Evolutionary conservation across 2,329 filamentous ascomycete genomes (phyloP).

Genomic region (Drechslerella coelobrocha): DNA sequence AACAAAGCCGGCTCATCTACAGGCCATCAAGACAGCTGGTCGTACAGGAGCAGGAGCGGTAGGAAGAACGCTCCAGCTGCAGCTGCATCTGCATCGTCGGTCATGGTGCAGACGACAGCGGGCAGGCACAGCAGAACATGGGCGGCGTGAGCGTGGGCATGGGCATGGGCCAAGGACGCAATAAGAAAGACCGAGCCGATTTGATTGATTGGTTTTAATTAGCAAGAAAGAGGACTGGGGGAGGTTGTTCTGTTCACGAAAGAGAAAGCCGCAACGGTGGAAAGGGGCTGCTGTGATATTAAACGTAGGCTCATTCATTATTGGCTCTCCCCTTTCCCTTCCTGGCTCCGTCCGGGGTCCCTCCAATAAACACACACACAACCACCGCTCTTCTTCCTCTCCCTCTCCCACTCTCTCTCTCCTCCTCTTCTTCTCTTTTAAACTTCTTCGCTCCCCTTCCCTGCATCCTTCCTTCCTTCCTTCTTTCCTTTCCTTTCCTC

Average conservation of each 20-base stretch:
- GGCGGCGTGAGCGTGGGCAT: not conserved
- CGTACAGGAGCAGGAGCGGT: no score
- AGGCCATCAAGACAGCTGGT: no score
- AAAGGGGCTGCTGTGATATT: conserved; percentile 11
- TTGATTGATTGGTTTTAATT: conserved; percentile 8
- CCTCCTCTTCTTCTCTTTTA: conserved; percentile 6
- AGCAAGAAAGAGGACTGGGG: no score
- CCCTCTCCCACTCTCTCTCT: conserved; percentile 4
- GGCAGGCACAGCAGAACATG: no score
- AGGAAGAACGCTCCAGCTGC: no score
- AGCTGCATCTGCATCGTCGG: no score
- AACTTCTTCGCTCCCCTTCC: conserved; percentile 2
- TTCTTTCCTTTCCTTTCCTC: conserved; percentile 7
- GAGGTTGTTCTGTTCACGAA: not conserved
- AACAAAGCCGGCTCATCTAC: no score
- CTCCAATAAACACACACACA: no score
- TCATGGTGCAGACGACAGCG: no score
- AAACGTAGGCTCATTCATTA: not conserved
- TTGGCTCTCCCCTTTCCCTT: conserved; percentile 2
- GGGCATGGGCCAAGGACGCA: not conserved
- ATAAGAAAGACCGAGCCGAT: conserved; percentile 6
- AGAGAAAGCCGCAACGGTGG: not conserved
- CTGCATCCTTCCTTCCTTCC: conserved; percentile 5
- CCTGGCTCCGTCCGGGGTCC: not conserved
- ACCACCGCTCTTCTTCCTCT: no score